Evolutionary conservation across 208 protist species (phyloP).

Genomic region (Phytomonas sp.): DNA sequence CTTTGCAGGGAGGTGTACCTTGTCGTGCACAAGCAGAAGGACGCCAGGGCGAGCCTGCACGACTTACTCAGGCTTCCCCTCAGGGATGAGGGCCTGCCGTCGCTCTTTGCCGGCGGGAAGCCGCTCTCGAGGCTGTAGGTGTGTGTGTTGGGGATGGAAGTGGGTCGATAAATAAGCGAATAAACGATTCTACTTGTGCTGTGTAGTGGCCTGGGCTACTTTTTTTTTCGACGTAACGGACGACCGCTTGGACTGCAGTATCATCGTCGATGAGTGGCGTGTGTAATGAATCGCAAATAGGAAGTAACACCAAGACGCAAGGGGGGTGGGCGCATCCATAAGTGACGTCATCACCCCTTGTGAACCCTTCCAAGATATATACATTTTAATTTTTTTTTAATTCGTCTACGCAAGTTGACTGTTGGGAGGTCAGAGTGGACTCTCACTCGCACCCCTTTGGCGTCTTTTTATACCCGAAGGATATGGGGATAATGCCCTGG

Average conservation of each 20-base stretch:
- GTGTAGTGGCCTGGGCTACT: not conserved
- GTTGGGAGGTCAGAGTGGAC: too few relatives aligned
- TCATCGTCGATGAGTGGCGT: not conserved
- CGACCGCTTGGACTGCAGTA: not conserved
- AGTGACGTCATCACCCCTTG: not conserved
- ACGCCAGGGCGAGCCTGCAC: slow-evolving; percentile 17
- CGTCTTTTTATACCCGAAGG: too few relatives aligned
- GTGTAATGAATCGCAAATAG: not conserved
- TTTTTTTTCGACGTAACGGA: not conserved
- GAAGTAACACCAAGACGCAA: not conserved
- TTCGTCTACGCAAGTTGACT: too few relatives aligned
- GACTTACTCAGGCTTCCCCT: slow-evolving; percentile 21
- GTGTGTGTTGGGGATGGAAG: not conserved
- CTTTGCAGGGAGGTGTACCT: slow-evolving; percentile 60
- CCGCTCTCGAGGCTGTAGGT: slow-evolving; percentile 18
- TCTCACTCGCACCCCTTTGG: too few relatives aligned
- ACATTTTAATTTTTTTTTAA: too few relatives aligned
- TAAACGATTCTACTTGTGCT: not conserved
- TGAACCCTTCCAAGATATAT: too few relatives aligned
- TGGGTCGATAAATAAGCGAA: not conserved
- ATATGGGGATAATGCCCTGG: too few relatives aligned
- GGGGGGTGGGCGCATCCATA: not conserved
- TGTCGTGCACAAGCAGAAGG: slow-evolving; percentile 50
- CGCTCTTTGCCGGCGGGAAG: slow-evolving; percentile 19
- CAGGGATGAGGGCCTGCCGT: slow-evolving; percentile 54